A percentile compares a stretch with the other conserved stretches of the same genome.
phyloP scores from a whole-genome alignment of 2,329 filamentous ascomycete genomes.

The Lasiodiplodia theobromae region DNA sequence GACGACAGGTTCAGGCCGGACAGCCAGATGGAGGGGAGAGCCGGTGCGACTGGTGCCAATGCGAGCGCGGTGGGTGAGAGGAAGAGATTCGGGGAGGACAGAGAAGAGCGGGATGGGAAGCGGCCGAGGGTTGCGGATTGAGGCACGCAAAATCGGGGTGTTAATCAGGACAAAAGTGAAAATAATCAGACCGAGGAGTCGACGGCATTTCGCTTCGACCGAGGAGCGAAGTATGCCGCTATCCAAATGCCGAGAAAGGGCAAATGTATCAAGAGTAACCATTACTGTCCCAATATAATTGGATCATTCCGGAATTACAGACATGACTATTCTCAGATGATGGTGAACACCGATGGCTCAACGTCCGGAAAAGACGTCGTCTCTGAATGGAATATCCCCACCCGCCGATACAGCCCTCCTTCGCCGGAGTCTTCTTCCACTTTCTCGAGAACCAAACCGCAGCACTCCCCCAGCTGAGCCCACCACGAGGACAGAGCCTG shows the following conservation, averaged over 20 bases:
- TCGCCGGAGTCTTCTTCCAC: background rate
- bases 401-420: background rate
- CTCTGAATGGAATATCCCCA: background rate
- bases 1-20: conserved; percentile 76
- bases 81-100: conserved; percentile 52
- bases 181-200: no score
- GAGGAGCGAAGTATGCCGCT: background rate
- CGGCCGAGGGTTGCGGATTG: conserved; percentile 46
- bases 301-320: background rate
- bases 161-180: background rate
- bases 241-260: background rate
- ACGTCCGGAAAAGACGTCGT: background rate
- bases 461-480: background rate
- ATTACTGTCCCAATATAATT: background rate
- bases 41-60: conserved; percentile 71
- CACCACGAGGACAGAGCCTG: background rate
- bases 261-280: background rate
- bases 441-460: background rate
- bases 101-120: conserved; percentile 52
- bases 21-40: conserved; percentile 50
- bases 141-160: background rate
- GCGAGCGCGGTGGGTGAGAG: conserved; percentile 72
- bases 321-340: background rate
- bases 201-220: background rate
- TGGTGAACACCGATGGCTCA: background rate